Base-by-base conservation (phyloP, 2,329 filamentous ascomycete species). In the Diplodia seriata region DNA sequence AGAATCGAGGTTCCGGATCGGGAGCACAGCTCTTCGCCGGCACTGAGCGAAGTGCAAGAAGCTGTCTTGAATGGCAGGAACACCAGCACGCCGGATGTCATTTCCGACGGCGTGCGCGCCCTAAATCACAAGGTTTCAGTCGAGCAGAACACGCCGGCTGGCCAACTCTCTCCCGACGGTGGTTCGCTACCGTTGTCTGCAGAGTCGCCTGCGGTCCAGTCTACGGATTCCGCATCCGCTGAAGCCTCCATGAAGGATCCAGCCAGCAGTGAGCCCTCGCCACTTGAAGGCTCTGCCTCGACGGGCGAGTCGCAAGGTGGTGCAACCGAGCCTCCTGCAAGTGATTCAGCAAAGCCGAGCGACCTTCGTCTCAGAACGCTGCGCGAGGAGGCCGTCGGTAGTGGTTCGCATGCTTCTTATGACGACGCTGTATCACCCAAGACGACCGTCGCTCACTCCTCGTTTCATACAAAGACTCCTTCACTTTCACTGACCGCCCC, bases 401-500 rank as follows among this genome's bases (percentile, higher is more conserved):
- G 51, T 36, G 20, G 53, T 29, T 47, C 51, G 18, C 63, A 66
- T 8, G 31, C 43, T 14, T 26, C 26, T 29, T 56, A 49, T 57
- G 66, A 68, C 66, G 66, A 68, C 14, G 66, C 66, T 15, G 50
- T 68, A 23, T 68, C 66, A 33, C 66, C 66, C 15, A 68, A 63
- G 57, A 62, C 66, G 26, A 36, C 56, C 5, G 57, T 68, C 9
- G 18, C 49, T n/a, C 23, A 68, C 20, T 53, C 47, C n/a, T 57
- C 66, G 31, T 51, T 63, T 23, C 70, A 73, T 38, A 67, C 74
- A 53, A 76, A 76, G 55, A 68, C 75, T 4, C 79, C 79, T 7
- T 71, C 78, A 62, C 71, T 80, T 23, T 77, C 78, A 20, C 69
- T 81, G 2, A 80, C 76, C 3, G 76, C 80, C 59, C 75, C 79